phyloP scores from a whole-genome alignment of 768 basidiomycete species.

The Termitomyces heimii region DNA sequence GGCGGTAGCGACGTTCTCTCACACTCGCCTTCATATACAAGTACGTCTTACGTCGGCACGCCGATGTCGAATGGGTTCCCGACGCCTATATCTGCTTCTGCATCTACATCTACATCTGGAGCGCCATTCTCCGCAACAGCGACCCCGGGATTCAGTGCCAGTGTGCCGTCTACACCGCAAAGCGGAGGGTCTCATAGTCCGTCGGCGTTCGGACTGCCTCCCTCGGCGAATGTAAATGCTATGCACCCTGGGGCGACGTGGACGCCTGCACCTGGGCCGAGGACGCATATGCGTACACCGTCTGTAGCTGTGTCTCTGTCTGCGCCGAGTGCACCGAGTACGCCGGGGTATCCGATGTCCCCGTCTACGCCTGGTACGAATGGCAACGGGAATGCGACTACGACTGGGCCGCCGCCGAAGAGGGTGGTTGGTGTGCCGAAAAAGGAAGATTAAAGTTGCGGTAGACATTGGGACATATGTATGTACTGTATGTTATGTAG shows the following conservation, averaged over 20 bases:
- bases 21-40: slow-evolving; percentile 28
- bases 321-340: slow-evolving; percentile 17
- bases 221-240: slow-evolving; percentile 8
- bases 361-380: slow-evolving; percentile 27
- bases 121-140: background rate
- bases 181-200: slow-evolving; percentile 8
- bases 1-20: slow-evolving; percentile 17
- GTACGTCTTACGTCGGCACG: slow-evolving; percentile 24
- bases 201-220: slow-evolving; percentile 5
- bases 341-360: slow-evolving; percentile 28
- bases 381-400: slow-evolving; percentile 20
- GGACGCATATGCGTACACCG: background rate
- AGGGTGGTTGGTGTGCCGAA: slow-evolving; percentile 18
- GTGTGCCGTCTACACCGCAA: slow-evolving; percentile 2
- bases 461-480: background rate
- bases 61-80: slow-evolving; percentile 25
- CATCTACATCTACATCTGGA: slow-evolving; percentile 19
- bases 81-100: slow-evolving; percentile 14
- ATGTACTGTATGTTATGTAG: background rate
- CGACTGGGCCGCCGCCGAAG: slow-evolving; percentile 19
- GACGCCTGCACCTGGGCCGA: slow-evolving; percentile 9
- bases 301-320: background rate
- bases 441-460: slow-evolving; percentile 28
- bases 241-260: slow-evolving; percentile 12
- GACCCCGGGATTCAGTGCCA: background rate